Base-by-base conservation (phyloP, 306 rosid species). In the Cicer pinnatifidum region DNA sequence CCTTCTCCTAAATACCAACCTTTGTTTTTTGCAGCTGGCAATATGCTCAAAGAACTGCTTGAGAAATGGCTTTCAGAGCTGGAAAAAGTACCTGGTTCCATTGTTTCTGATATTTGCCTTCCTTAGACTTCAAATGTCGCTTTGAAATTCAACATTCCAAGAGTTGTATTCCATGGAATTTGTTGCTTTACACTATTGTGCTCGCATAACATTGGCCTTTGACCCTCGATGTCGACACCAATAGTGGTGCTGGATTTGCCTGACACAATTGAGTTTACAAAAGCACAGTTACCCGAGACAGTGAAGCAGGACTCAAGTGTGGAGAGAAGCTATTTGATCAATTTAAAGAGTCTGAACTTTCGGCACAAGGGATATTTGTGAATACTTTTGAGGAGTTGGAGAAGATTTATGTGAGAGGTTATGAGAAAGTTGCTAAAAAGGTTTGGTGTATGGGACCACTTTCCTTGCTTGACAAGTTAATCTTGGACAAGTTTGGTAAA, bases 401-500 rank as follows among this genome's bases (percentile, higher is more conserved):
- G 74, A 17, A 37, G 3, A 71, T 72, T 47, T 84, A 74, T 38
- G 65, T 54, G 2, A 76, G 43, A 74, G 83, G 57, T 20, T 84
- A 85, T 70, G 78, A 75, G 71, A 68, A 75, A 62, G 83, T 73
- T 12, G 73, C 71, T 1, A 48, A 44, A 10, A 83, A 83, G 46
- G 75, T 91, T 2, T 91, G 92, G 95, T 89, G 95, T 33, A 52
- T 91, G 23, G 95, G 97, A 1, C 92, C 92, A 13, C 92, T 91
- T 81, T 87, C 76, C 8, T 50, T 83, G 7, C 76, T 84, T 69
- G 84, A 84, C 77, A 81, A 68, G 60, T 78, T 82, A 58, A 56
- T 43, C 6, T 73, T 66, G 15, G 80, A 86, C 23, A 86, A 66
- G 62, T 51, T 50, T 54, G 73, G 62, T 39, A 84, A 75, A 76